Base-by-base conservation (phyloP, 2,329 filamentous ascomycete species). In the Sarocladiaceae sp. region DNA sequence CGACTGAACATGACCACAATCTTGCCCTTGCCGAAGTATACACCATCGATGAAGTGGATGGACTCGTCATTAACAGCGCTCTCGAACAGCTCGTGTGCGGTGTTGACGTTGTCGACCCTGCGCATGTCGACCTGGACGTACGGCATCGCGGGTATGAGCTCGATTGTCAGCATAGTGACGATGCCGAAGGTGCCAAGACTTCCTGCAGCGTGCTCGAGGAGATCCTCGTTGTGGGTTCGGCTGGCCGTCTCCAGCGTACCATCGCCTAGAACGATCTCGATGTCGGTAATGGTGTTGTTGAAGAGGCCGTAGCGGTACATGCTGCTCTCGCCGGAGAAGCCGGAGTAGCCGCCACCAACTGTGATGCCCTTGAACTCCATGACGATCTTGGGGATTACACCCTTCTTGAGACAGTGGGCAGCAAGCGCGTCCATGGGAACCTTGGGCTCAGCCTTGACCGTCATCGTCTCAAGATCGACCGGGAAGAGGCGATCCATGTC, bases 311-410 rank as follows among this genome's bases (percentile, higher is more conserved):
- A 69, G 47, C 69, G 72, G 62, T 77, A 80, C 33, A 70, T 74
- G 52, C 68, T 74, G 55, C 71, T 76, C 55, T 80, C 76, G 12
- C 73, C 76, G 9, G 72, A 69, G 18, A 73, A 76, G 7, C 75
- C 75, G 6, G 73, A 69, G 55, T 70, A 78, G 2, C 72, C 74
- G 7, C 76, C 76, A 13, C 76, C 76, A n/a, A 70, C 73, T 3
- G 76, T 80, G 51, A 79, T 80, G 18, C 74, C 76, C 15, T 73
- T 74, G 51, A 79, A 80, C 50, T 79, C 75, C 68, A 76, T 76
- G 10, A 78, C 73, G 6, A 80, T 74, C 3, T 72, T 73, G 3
- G 76, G 74, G 5, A 78, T 62, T 3, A 78, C 60, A 10, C 68
- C 69, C 47, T 74, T 58, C 29, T 66, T 61, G 18, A 79, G 56